Conservation (phyloP, 1,284 basidiomycete species). For the Ustilago crameri region DNA sequence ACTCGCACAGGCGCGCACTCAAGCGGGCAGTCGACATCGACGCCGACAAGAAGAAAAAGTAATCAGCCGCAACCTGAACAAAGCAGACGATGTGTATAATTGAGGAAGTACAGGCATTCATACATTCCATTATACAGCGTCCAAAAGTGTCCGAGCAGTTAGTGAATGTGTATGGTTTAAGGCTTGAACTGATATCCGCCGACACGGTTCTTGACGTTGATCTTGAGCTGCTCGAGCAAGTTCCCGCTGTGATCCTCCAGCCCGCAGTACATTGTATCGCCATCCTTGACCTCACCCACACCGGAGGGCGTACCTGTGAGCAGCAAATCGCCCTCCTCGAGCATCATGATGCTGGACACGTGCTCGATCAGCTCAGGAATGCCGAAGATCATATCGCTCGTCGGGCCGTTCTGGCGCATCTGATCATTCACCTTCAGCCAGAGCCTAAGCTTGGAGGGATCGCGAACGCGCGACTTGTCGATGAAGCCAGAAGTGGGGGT, state of each 20-base stretch:
- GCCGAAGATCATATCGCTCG: conserved; percentile 90
- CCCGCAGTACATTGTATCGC: conserved; percentile 82
- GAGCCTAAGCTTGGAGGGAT: conserved; percentile 81
- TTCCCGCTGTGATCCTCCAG: conserved; percentile 76
- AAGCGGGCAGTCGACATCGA: conserved; percentile 22
- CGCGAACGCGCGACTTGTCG: conserved; percentile 77
- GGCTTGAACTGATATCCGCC: conserved; percentile 77
- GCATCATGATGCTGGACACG: conserved; percentile 92
- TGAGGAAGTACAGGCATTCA: too few species aligned
- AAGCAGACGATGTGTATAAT: too few species aligned
- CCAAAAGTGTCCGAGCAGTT: background rate
- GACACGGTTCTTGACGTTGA: conserved; percentile 75
- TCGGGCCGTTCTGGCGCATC: conserved; percentile 85
- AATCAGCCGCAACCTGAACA: background rate
- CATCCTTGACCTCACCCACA: conserved; percentile 80
- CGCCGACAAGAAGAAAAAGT: conserved; percentile 33
- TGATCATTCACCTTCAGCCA: conserved; percentile 86
- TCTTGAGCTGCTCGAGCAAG: conserved; percentile 75
- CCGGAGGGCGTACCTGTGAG: conserved; percentile 76
- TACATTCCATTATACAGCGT: background rate
- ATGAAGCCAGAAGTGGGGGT: conserved; percentile 83
- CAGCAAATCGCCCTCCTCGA: conserved; percentile 76
- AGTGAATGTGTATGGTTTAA: background rate
- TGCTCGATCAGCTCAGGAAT: conserved; percentile 91
- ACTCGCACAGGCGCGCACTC: conserved; percentile 32